Base-by-base conservation (phyloP, 768 basidiomycete genomes). In the Xerocomus spinulosus region DNA sequence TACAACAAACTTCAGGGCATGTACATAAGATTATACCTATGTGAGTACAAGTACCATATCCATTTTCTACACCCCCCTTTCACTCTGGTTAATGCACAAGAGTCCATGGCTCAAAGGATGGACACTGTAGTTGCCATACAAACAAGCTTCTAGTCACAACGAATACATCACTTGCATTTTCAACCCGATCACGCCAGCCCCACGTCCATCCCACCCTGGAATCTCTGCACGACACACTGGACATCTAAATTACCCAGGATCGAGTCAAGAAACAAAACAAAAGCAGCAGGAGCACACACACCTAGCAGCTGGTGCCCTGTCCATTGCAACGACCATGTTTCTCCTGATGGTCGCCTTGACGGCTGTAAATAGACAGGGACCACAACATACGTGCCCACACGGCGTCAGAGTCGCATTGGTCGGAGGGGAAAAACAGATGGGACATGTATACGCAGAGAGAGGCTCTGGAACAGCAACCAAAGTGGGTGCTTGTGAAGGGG, bases 351-450 rank as follows among this genome's bases (percentile, higher is more conserved):
- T 78, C 2, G 82, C 77, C 56, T 81, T 82, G 34, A 89, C 77
- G 0, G 87, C 82, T 3, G 77, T 79, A 51, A 87, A 89, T 5
- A 90, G 74, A 64, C 88, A 91, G 5, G 75, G 68, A 2, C 86
- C 87, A 54, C 88, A 90, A 51, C 82, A 81, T 32, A 91, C 74
- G 54, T 91, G 88, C 0, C 88, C 88, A 54, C 88, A 91, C 0
- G 85, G 85, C 0, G 87, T 89, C 38, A 91, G 62, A 1, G 86
- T 85, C 5, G 88, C 84, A 50, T 86, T 81, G 1, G 79, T 79
- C 1, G 87, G 87, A 0, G 84, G 77, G 33, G 73, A 81, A 71
- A 88, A 87, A 60, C 88, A 90, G 51, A 90, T 84, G 9, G 88
- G 88, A 58, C 88, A 89, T 0, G 77, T 79, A 61, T 87, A 89